Evolutionary conservation across 345 rosid species (phyloP).

Genomic region (Litchi chinensis): DNA sequence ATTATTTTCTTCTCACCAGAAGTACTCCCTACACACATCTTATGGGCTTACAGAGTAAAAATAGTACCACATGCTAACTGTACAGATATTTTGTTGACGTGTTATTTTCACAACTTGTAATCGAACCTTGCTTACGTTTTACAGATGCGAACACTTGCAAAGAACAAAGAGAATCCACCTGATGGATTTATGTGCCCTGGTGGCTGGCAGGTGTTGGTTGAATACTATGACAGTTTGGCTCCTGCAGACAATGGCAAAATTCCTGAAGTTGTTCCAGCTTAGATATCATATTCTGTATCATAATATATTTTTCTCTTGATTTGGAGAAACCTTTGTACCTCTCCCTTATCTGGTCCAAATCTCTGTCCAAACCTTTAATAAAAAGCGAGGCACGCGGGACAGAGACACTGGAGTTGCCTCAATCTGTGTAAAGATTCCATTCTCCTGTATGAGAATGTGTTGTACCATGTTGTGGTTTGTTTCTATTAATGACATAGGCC

Average conservation of each 20-base stretch:
- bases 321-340: slow-evolving; percentile 28
- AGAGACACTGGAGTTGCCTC: slow-evolving; percentile 32
- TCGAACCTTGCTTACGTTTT: slow-evolving; percentile 21
- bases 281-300: slow-evolving; percentile 31
- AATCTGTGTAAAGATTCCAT: slow-evolving; percentile 25
- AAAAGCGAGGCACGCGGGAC: slow-evolving; percentile 25
- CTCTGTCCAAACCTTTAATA: slow-evolving; percentile 32
- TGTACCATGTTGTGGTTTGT: slow-evolving; percentile 30
- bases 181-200: slow-evolving; percentile 98
- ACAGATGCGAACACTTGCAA: slow-evolving; percentile 93
- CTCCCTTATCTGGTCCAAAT: slow-evolving; percentile 25
- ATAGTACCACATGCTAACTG: background rate
- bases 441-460: slow-evolving; percentile 18
- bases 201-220: slow-evolving; percentile 93
- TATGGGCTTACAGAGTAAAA: background rate
- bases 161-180: slow-evolving; percentile 91
- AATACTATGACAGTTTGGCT: slow-evolving; percentile 76
- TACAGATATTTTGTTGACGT: background rate
- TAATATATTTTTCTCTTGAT: slow-evolving; percentile 21
- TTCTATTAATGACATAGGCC: slow-evolving; percentile 16
- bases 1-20: background rate
- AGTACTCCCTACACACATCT: too few relatives aligned
- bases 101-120: background rate
- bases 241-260: slow-evolving; percentile 53
- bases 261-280: slow-evolving; percentile 64